Conservation (phyloP, 176 grass and related monocot genomes). For the Oryza meyeriana region DNA sequence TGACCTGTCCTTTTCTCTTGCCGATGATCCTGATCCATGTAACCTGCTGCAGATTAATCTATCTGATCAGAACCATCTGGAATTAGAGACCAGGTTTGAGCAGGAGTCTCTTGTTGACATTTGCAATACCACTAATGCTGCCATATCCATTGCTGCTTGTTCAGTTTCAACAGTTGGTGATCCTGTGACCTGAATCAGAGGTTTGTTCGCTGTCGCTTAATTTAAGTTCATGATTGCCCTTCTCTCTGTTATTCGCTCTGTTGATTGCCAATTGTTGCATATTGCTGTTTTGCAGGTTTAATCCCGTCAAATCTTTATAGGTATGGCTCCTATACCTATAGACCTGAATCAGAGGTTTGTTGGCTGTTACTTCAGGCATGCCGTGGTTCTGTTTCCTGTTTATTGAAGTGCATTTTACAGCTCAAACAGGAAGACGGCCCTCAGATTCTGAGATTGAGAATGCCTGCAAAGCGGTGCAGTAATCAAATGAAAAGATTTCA, state of each 20-base stretch:
- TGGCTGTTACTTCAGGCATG: not conserved
- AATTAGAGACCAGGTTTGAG: conserved; percentile 17
- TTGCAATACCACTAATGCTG: not conserved
- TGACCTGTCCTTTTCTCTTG: conserved; percentile 35
- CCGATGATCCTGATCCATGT: conserved; percentile 4
- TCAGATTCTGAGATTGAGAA: not conserved
- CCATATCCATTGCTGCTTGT: not conserved
- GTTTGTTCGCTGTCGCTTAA: not conserved
- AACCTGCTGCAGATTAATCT: not conserved
- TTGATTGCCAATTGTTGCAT: not conserved
- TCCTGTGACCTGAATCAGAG: conserved; percentile 1
- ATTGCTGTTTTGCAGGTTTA: not conserved
- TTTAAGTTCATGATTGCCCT: not conserved
- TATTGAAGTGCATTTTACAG: not conserved
- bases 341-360: not conserved
- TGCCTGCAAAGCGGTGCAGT: not conserved
- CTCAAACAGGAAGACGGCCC: not conserved
- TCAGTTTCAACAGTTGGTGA: not conserved
- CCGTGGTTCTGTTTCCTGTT: not conserved
- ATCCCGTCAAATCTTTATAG: not conserved
- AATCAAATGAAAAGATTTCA: not conserved
- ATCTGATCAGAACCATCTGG: not conserved
- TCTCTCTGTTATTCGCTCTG: not conserved
- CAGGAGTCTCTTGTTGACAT: not conserved
- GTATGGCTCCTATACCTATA: not conserved